phyloP scores from a whole-genome alignment of 441 rosid genomes.

The Brassica hybrid region DNA sequence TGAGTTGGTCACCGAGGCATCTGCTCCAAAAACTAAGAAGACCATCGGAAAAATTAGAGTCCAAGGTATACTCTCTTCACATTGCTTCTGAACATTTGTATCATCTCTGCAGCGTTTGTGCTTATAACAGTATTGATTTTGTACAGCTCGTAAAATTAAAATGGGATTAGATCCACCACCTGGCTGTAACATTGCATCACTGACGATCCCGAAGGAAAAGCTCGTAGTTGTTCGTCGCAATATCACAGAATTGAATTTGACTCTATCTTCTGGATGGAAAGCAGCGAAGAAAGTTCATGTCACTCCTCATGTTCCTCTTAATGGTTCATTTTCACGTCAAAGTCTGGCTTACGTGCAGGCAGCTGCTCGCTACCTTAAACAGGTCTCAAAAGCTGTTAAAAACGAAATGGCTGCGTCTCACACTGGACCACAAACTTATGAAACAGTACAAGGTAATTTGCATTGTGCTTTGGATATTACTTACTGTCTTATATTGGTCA shows the following conservation, averaged over 20 bases:
- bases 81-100: conserved; percentile 11
- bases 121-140: conserved; percentile 31
- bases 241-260: conserved; percentile 55
- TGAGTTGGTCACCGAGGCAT: conserved; percentile 60
- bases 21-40: conserved; percentile 70
- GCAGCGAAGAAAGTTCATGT: conserved; percentile 64
- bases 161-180: conserved; percentile 73
- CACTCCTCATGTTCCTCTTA: conserved; percentile 60
- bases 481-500: conserved; percentile 14
- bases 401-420: conserved; percentile 55
- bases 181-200: conserved; percentile 72
- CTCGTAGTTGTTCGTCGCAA: conserved; percentile 62
- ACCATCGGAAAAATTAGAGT: conserved; percentile 80
- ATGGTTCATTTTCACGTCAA: conserved; percentile 68
- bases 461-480: conserved; percentile 24
- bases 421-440: conserved; percentile 65
- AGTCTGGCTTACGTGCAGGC: conserved; percentile 83
- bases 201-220: conserved; percentile 53
- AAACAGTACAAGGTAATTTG: conserved; percentile 69
- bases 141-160: conserved; percentile 81
- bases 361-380: conserved; percentile 74
- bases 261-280: conserved; percentile 75
- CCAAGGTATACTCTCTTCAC: conserved; percentile 57
- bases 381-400: conserved; percentile 73
- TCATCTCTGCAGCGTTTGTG: conserved; percentile 15